These are phyloP conservation scores for Cladosporium austrohemisphaericum DNA, from an alignment of 2,329 filamentous ascomycete genomes.

Conservation along the genomic window DNA sequence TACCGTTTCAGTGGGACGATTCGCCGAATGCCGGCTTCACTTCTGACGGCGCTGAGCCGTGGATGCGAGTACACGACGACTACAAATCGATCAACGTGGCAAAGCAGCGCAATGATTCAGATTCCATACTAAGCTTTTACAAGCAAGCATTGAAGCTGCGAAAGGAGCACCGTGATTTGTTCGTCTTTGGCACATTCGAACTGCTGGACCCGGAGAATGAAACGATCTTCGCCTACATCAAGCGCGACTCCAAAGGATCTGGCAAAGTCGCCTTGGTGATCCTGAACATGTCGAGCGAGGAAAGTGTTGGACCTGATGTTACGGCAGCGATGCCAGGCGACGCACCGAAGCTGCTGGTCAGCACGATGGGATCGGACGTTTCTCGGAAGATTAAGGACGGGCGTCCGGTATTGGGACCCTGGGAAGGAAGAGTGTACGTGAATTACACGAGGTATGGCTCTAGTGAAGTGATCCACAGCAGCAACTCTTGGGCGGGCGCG, in stretches of 20 bases:
- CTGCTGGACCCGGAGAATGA: constrained; percentile 50
- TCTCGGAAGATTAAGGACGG: constrained; percentile 15
- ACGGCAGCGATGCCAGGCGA: neutral
- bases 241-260: constrained; percentile 24
- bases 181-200: constrained; percentile 65
- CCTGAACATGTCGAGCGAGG: constrained; percentile 37
- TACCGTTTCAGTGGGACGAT: constrained; percentile 69
- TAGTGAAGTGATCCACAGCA: too few species aligned
- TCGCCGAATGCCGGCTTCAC: constrained; percentile 63
- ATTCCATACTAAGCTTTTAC: constrained; percentile 61
- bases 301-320: constrained; percentile 19
- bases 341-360: constrained; percentile 44
- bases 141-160: constrained; percentile 50
- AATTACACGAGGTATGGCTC: too few species aligned
- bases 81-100: constrained; percentile 61
- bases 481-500: too few species aligned
- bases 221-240: constrained; percentile 50
- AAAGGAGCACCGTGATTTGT: constrained; percentile 58
- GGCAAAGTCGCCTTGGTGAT: constrained; percentile 34
- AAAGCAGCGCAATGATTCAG: constrained; percentile 45
- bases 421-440: constrained; percentile 38
- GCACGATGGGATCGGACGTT: constrained; percentile 31
- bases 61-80: constrained; percentile 68
- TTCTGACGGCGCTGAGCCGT: constrained; percentile 51
- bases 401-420: constrained; percentile 27